Conservation (phyloP, 2,329 filamentous ascomycete species). For the Chrysoporthe austroafricana region DNA sequence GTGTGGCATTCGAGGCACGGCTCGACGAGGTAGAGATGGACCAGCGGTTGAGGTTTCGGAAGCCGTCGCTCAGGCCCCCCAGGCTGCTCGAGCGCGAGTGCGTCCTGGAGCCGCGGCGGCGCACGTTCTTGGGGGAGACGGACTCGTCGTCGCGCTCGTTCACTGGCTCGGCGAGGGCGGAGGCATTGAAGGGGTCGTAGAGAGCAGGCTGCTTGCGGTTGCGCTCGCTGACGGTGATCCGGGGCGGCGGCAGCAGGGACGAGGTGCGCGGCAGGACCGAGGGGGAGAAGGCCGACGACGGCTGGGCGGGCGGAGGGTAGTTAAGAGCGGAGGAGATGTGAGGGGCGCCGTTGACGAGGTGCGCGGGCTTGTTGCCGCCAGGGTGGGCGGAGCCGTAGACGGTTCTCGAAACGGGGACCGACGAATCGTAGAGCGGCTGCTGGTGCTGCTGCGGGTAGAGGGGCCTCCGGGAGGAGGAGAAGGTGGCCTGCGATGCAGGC, state of each 20-base stretch:
- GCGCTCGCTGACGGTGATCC: conserved; percentile 34
- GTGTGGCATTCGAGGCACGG: conserved; percentile 43
- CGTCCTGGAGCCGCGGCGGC: conserved; percentile 29
- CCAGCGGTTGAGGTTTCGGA: conserved; percentile 57
- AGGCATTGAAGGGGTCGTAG: conserved; percentile 36
- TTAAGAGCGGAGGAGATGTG: conserved; percentile 30
- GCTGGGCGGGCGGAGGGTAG: conserved; percentile 31
- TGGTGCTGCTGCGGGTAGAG: conserved; percentile 14
- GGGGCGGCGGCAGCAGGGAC: conserved; percentile 48
- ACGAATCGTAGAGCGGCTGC: conserved; percentile 13
- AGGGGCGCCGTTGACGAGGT: conserved; percentile 23
- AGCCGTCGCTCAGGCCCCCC: conserved; percentile 46
- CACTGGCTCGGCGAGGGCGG: conserved; percentile 26
- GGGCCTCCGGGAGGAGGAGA: conserved; percentile 20
- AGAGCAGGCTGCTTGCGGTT: conserved; percentile 25
- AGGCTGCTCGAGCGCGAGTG: conserved; percentile 44
- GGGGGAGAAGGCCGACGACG: conserved; percentile 36
- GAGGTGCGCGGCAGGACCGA: conserved; percentile 46
- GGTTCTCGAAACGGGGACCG: conserved; percentile 22
- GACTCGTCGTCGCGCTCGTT: conserved; percentile 31
- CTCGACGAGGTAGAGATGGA: conserved; percentile 57
- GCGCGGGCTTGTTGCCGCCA: conserved; percentile 16
- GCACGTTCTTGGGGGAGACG: conserved; percentile 29
- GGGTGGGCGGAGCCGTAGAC: conserved; percentile 23
- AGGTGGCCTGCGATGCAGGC: conserved; percentile 22